Percentiles rank a stretch among this genome's conserved stretches.
Evolutionary conservation across 371 early-diverging fungal species (phyloP).

Genomic region (Rhizopus delemar): DNA sequence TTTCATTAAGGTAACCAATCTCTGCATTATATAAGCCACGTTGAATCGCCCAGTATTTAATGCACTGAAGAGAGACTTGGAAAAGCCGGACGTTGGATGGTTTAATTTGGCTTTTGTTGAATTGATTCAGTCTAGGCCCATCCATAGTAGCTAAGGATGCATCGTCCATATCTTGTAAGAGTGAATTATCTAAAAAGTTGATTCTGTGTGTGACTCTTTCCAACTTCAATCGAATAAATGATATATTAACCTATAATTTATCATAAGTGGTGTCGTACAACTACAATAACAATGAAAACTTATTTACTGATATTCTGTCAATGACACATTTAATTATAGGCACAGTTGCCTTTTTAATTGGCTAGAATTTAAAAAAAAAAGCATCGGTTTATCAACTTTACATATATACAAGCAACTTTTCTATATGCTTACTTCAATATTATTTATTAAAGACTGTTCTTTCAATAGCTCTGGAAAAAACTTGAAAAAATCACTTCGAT

Average conservation of each 20-base stretch:
- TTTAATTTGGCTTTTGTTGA: conserved; percentile 19
- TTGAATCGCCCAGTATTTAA: conserved; percentile 41
- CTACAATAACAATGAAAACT: neutral
- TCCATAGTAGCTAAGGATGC: conserved; percentile 36
- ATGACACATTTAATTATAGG: conserved; percentile 40
- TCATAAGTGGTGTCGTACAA: neutral
- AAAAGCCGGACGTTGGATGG: conserved; percentile 17
- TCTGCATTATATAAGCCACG: conserved; percentile 37
- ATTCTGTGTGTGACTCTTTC: conserved; percentile 13
- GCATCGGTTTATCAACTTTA: neutral
- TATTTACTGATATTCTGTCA: conserved; percentile 34
- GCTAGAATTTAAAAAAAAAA: conserved; percentile 11
- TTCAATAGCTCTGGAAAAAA: conserved; percentile 22
- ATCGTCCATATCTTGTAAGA: conserved; percentile 27
- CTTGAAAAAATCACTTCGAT: conserved; percentile 26
- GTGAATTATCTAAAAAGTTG: conserved; percentile 32
- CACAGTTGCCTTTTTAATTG: conserved; percentile 30
- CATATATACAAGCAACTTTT: neutral
- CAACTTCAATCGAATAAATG: conserved; percentile 34
- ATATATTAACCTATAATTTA: conserved; percentile 35
- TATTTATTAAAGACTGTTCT: conserved; percentile 17
- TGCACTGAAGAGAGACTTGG: conserved; percentile 22
- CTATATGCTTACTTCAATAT: conserved; percentile 34
- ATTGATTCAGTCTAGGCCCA: conserved; percentile 42
- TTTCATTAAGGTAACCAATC: conserved; percentile 39